phyloP scores from a whole-genome alignment of 2,329 filamentous ascomycete species.

The Monilinia fructicola region DNA sequence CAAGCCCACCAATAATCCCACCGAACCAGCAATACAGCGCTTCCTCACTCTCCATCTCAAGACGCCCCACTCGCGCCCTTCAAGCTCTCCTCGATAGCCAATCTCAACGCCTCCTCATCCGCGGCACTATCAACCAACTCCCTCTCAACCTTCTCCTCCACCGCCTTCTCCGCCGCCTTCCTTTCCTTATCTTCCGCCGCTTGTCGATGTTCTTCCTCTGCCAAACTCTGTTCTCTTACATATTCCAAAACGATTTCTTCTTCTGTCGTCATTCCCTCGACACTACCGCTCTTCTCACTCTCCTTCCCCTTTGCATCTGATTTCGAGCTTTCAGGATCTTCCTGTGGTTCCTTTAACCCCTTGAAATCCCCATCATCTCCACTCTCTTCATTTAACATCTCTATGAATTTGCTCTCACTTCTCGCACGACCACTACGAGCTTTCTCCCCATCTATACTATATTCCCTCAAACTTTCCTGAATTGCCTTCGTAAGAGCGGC shows the following conservation, averaged over 20 bases:
- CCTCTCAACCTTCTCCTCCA: slow-evolving; percentile 19
- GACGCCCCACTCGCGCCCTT: slow-evolving; percentile 35
- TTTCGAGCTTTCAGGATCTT: slow-evolving; percentile 28
- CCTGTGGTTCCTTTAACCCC: slow-evolving; percentile 34
- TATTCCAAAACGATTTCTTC: slow-evolving; percentile 76
- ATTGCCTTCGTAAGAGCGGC: slow-evolving; percentile 56
- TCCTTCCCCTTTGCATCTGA: neutral
- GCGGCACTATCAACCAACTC: slow-evolving; percentile 40
- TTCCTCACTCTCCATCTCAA: neutral
- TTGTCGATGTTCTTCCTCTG: slow-evolving; percentile 57
- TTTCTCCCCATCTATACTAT: slow-evolving; percentile 20
- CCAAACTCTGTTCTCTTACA: slow-evolving; percentile 72
- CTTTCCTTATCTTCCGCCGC: slow-evolving; percentile 25
- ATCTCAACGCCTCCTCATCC: slow-evolving; percentile 56
- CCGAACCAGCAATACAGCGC: neutral
- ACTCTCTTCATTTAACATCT: slow-evolving; percentile 4
- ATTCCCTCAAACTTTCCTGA: slow-evolving; percentile 48
- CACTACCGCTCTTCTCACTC: neutral
- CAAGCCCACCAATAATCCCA: too few species aligned
- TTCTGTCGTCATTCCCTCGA: slow-evolving; percentile 47
- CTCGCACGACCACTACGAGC: slow-evolving; percentile 4
- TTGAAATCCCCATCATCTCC: slow-evolving; percentile 36
- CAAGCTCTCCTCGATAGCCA: slow-evolving; percentile 57
- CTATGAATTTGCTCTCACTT: slow-evolving; percentile 4
- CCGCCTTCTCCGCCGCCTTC: slow-evolving; percentile 16